Evolutionary conservation across 73 alveolate genomes (phyloP).

Genomic region (Paramecium sonneborni): DNA sequence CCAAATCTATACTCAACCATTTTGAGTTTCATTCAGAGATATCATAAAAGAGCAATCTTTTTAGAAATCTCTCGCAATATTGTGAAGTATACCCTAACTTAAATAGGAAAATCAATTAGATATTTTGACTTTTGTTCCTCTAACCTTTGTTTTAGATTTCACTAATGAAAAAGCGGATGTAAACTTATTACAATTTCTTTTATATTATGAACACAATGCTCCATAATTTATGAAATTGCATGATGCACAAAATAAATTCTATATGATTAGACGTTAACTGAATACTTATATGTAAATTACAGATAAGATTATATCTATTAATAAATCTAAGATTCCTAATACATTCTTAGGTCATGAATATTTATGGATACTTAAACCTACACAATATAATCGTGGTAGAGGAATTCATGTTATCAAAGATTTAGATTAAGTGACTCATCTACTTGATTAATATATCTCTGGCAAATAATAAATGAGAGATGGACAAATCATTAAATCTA

Average conservation of each 20-base stretch:
- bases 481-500: not conserved
- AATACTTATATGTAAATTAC: slow-evolving; percentile 5
- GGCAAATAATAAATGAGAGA: not conserved
- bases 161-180: slow-evolving; percentile 36
- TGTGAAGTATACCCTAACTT: slow-evolving; percentile 57
- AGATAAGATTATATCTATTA: not conserved
- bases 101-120: slow-evolving; percentile 17
- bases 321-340: not conserved
- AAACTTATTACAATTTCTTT: not conserved
- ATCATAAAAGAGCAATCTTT: slow-evolving; percentile 36
- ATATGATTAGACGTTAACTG: not conserved
- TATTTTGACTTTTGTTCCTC: slow-evolving; percentile 33
- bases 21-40: slow-evolving; percentile 64
- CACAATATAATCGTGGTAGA: slow-evolving; percentile 63
- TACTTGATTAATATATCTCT: not conserved
- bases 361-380: slow-evolving; percentile 61
- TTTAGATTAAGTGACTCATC: slow-evolving; percentile 20
- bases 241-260: not conserved
- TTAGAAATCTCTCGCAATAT: slow-evolving; percentile 29
- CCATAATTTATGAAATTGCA: not conserved
- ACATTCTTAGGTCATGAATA: not conserved
- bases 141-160: slow-evolving; percentile 59
- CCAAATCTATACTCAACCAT: slow-evolving; percentile 40
- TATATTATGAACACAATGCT: slow-evolving; percentile 45
- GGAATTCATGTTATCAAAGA: slow-evolving; percentile 55